Evolutionary conservation across 306 rosid genomes (phyloP), one percentile per base, ranked within the genome.

Genomic region (Leucaena leucocephala): DNA sequence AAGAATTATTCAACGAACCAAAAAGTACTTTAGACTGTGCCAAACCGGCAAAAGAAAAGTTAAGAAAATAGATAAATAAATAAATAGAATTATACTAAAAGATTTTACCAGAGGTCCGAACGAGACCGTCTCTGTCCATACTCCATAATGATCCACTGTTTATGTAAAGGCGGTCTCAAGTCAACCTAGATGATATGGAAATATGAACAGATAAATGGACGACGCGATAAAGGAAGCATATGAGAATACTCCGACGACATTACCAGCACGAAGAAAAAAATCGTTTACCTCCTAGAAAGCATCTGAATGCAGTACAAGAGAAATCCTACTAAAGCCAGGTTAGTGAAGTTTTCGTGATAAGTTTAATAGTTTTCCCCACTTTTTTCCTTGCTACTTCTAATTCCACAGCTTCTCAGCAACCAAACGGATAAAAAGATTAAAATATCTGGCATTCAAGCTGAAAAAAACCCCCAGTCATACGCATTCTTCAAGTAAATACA

Each of bases 381-480:
- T 33, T 10, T 10, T 62, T 49, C 15, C 38, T 44, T 15, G 69
- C 16, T 69, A 13, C 38, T 70, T 66, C 71, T 58, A 38, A 38
- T 38, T 43, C 61, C 39, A 43, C 68, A 62, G 80, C 61, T 77
- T 80, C 82, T 78, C 83, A 10, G 74, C 80, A 54, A 76, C 44
- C 87, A 81, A 83, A 78, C 84, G 71, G 68, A 76, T 19, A 11
- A 4, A 46, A 0, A 70, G 45, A 36, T 40, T 27, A 40, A 42
- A 50, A 27, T 33, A 2, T 12, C 70, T 22, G 36, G 13, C 73
- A 34, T 50, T 59, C 33, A 49, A 65, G 43, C 42, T n/a, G 52
- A 39, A 14, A 27, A 27, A 27, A n/a, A 40, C 40, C 21, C 21
- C 14, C 16, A 44, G 66, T 62, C 17, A 52, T 58, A 44, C 40